Percentiles rank a stretch among this genome's conserved stretches.
Evolutionary conservation across 345 rosid species (phyloP).

Genomic region (Brassica rapa): DNA sequence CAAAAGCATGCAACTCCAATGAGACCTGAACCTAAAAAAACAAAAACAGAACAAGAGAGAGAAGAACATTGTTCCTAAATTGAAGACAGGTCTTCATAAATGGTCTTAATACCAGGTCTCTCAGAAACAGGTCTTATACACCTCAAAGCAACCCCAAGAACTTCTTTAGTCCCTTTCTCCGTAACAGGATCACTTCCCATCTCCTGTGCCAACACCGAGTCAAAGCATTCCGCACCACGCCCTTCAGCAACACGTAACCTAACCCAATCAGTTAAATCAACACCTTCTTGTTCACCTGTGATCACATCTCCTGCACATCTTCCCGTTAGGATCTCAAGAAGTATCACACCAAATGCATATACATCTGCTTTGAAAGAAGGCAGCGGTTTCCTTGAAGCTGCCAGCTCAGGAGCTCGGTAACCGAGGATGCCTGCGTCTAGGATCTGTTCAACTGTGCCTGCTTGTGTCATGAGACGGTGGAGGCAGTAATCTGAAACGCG

Average conservation of each 20-base stretch:
- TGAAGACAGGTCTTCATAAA: conserved; percentile 96
- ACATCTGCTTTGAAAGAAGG: conserved; percentile 97
- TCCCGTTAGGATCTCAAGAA: conserved; percentile 81
- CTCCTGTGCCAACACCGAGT: conserved; percentile 58
- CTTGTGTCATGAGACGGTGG: conserved; percentile 94
- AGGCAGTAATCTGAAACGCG: conserved; percentile 96
- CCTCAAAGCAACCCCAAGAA: conserved; percentile 76
- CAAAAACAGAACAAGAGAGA: not conserved
- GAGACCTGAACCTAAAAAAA: conserved; percentile 30
- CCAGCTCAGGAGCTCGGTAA: conserved; percentile 92
- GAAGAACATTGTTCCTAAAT: conserved; percentile 45
- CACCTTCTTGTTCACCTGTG: conserved; percentile 74
- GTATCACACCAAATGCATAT: conserved; percentile 84
- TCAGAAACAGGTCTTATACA: conserved; percentile 81
- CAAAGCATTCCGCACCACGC: conserved; percentile 66
- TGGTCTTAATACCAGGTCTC: conserved; percentile 94
- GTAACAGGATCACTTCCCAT: conserved; percentile 53
- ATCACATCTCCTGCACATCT: conserved; percentile 94
- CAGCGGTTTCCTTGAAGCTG: conserved; percentile 81
- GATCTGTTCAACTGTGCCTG: conserved; percentile 89
- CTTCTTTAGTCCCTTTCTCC: conserved; percentile 91
- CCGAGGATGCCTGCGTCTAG: conserved; percentile 94
- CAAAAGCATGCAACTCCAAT: conserved; percentile 29
- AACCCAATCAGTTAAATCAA: conserved; percentile 86
- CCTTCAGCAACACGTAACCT: conserved; percentile 63